Percentiles rank a stretch among this genome's conserved stretches.
Evolutionary conservation across 352 stramenopile genomes (phyloP).

Genomic region (Lagenidium giganteum): DNA sequence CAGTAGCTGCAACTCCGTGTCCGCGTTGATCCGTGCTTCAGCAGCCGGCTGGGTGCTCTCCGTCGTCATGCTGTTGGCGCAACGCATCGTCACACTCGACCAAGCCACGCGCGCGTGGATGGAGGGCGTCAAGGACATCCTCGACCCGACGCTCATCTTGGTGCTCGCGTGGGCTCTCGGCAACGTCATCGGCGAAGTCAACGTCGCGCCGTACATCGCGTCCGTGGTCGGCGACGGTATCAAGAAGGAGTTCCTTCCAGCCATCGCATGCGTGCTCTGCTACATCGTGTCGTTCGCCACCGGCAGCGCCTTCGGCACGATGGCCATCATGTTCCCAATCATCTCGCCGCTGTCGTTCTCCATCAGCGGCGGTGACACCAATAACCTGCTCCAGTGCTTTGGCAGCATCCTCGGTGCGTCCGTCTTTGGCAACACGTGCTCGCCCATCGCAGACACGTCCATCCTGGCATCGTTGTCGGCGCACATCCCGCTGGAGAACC

Average conservation of each 20-base stretch:
- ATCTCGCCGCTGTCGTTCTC: constrained; percentile 81
- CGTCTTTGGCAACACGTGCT: constrained; percentile 87
- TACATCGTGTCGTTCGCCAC: constrained; percentile 90
- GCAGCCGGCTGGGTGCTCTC: constrained; percentile 71
- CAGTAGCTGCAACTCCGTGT: constrained; percentile 75
- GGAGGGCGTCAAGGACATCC: constrained; percentile 89
- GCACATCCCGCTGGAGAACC: constrained; percentile 72
- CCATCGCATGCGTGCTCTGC: constrained; percentile 80
- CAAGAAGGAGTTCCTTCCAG: constrained; percentile 70
- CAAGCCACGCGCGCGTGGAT: constrained; percentile 88
- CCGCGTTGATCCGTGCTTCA: constrained; percentile 71
- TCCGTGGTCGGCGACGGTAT: constrained; percentile 74
- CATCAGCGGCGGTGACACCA: constrained; percentile 69
- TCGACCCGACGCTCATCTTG: constrained; percentile 88
- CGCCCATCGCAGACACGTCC: constrained; percentile 92
- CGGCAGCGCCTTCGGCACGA: constrained; percentile 86
- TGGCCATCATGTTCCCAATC: constrained; percentile 93
- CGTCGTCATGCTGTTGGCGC: constrained; percentile 60
- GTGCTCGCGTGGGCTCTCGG: constrained; percentile 88
- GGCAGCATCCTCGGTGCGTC: constrained; percentile 83
- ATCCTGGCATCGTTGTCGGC: constrained; percentile 83
- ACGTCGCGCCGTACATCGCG: constrained; percentile 77
- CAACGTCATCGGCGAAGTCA: constrained; percentile 80
- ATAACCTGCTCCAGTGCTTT: constrained; percentile 86
- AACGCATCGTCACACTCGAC: constrained; percentile 83